Evolutionary conservation across 2,329 filamentous ascomycete genomes (phyloP).

Genomic region (Colletotrichum spinosum): DNA sequence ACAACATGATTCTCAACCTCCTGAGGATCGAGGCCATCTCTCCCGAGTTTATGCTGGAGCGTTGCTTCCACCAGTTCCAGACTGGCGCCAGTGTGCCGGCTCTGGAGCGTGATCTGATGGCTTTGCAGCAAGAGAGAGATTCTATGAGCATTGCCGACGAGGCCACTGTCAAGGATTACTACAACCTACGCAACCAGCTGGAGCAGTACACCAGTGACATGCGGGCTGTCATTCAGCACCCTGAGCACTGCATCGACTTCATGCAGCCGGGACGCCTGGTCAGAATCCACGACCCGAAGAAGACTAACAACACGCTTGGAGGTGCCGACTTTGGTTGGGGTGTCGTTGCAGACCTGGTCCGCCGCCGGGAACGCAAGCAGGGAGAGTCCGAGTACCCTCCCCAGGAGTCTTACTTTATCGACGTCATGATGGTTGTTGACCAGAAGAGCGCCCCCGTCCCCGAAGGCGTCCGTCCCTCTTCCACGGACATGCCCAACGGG

Average conservation of each 20-base stretch:
- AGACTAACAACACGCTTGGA: slow-evolving; percentile 48
- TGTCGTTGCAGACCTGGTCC: slow-evolving; percentile 80
- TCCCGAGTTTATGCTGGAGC: slow-evolving; percentile 98
- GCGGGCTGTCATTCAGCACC: slow-evolving; percentile 91
- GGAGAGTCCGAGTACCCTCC: slow-evolving; percentile 75
- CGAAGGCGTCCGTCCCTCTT: slow-evolving; percentile 47
- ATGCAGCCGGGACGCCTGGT: slow-evolving; percentile 90
- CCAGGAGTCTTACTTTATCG: slow-evolving; percentile 84
- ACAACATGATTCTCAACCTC: slow-evolving; percentile 99
- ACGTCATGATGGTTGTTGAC: slow-evolving; percentile 78
- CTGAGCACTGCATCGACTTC: slow-evolving; percentile 85
- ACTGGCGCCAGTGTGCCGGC: slow-evolving; percentile 88
- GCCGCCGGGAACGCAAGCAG: slow-evolving; percentile 74
- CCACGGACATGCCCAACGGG: slow-evolving; percentile 69
- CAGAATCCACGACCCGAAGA: slow-evolving; percentile 79
- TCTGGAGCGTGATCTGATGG: slow-evolving; percentile 84
- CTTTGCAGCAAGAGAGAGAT: slow-evolving; percentile 80
- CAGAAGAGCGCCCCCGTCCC: slow-evolving; percentile 61
- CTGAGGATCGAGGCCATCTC: slow-evolving; percentile 99
- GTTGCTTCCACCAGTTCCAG: slow-evolving; percentile 98
- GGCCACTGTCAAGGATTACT: slow-evolving; percentile 91
- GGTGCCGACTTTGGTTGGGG: slow-evolving; percentile 95
- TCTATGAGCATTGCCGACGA: slow-evolving; percentile 86
- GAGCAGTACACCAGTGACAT: slow-evolving; percentile 89
- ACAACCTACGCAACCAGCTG: slow-evolving; percentile 87